These are phyloP conservation scores for Apostasia shenzhenica DNA, from an alignment of 106 monocot genomes.

Conservation along the genomic window DNA sequence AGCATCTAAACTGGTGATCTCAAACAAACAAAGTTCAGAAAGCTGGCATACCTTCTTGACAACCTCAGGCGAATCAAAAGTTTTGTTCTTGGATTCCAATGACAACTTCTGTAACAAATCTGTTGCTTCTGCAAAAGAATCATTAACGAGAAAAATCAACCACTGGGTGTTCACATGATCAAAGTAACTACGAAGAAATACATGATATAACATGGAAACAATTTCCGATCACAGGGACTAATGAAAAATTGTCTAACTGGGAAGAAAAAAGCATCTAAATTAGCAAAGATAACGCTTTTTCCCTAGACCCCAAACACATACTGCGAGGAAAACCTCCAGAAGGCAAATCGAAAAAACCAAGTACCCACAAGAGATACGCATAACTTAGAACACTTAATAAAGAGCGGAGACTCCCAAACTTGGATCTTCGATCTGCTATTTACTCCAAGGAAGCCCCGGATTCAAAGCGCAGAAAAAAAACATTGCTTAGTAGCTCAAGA, in stretches of 20 bases:
- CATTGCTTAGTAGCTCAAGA: background rate
- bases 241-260: background rate
- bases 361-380: background rate
- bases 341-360: background rate
- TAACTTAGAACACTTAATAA: too few relatives aligned
- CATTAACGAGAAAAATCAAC: slow-evolving; percentile 11
- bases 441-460: background rate
- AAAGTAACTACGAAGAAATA: background rate
- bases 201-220: background rate
- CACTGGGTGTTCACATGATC: background rate
- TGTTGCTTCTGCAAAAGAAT: slow-evolving; percentile 37
- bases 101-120: slow-evolving; percentile 64
- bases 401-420: slow-evolving; percentile 1
- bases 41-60: slow-evolving; percentile 40
- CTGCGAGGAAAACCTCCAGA: background rate
- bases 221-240: background rate
- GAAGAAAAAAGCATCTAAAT: background rate
- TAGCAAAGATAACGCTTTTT: background rate
- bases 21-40: background rate
- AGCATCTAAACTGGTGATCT: background rate
- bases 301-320: background rate
- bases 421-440: slow-evolving; percentile 10
- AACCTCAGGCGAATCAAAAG: slow-evolving; percentile 35
- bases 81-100: slow-evolving; percentile 54
- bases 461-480: background rate